Evolutionary conservation across 2,329 filamentous ascomycete genomes (phyloP), one percentile per base, ranked within the genome.

Genomic region (Nigrospora sphaerica): DNA sequence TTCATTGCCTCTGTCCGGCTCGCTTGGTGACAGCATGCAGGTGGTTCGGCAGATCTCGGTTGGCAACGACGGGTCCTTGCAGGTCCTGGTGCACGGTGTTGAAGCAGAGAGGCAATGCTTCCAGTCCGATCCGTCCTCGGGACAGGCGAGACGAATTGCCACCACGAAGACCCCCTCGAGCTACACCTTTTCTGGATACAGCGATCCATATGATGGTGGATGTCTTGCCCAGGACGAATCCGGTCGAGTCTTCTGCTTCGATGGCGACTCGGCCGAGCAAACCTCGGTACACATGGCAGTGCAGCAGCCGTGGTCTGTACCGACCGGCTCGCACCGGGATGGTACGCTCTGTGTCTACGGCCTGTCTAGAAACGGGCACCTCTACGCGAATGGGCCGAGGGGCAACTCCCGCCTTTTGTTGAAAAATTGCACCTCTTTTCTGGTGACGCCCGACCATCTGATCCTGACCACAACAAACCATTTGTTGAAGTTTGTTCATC

Each of bases 391-490:
- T 60, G 81, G 83, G 3, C n/a, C n/a, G 13, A 23, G 18, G 17
- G 32, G 33, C 2, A 33, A 37, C 13, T 37, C 33, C 14, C 80
- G 77, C 14, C 71, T 86, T 6, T 70, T 96, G 39, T 80, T 84
- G 13, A 89, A 87, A 63, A 95, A 93, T 56, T 95, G 90, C 65
- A 97, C 92, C 0, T 98, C 93, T 0, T 97, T 95, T 57, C 63
- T 90, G 6, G 69, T 91, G 23, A 95, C 92, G 0, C 74, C 83
- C 0, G 80, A 82, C 17, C 92, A 97, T 69, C 73, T 98, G 13
- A 81, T 97, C 48, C 90, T 92, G 59, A 98, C 93, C 1, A 98
- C 93, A 1, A 90, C 85, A 49, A 90, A 90, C 53, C 91, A 97
- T 62, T 74, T 96, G 4, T 74, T 98, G 52, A 98, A 98, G 65